These are phyloP conservation scores for Phytophthora pistaciae DNA, from an alignment of 352 stramenopile genomes.

Conservation along the genomic window DNA sequence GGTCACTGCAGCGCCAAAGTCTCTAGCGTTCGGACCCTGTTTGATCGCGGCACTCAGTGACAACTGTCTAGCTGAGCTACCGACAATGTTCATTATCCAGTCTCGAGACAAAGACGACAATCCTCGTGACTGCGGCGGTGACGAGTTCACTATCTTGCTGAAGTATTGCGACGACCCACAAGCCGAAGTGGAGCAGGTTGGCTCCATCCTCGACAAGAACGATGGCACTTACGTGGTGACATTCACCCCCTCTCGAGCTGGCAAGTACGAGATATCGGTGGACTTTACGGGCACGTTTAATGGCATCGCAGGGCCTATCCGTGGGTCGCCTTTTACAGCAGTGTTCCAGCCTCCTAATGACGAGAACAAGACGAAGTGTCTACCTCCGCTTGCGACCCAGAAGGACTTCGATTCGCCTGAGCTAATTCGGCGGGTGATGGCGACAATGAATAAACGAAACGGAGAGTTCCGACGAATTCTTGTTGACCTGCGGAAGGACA, in stretches of 20 bases:
- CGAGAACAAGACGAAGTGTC: slow-evolving; percentile 80
- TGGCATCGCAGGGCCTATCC: slow-evolving; percentile 93
- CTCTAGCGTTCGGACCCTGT: slow-evolving; percentile 95
- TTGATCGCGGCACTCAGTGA: slow-evolving; percentile 71
- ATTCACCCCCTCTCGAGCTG: slow-evolving; percentile 82
- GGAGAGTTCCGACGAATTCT: slow-evolving; percentile 84
- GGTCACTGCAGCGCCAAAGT: slow-evolving; percentile 92
- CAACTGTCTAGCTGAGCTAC: slow-evolving; percentile 70
- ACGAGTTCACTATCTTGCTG: slow-evolving; percentile 92
- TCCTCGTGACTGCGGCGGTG: slow-evolving; percentile 93
- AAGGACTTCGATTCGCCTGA: slow-evolving; percentile 84
- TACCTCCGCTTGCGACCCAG: slow-evolving; percentile 69
- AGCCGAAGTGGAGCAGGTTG: slow-evolving; percentile 53
- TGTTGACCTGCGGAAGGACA: slow-evolving; percentile 85
- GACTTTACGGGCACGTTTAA: slow-evolving; percentile 95
- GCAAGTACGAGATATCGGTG: slow-evolving; percentile 90
- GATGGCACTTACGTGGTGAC: slow-evolving; percentile 96
- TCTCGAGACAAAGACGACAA: slow-evolving; percentile 90
- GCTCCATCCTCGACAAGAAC: slow-evolving; percentile 85
- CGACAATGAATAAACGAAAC: slow-evolving; percentile 87
- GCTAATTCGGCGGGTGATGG: slow-evolving; percentile 76
- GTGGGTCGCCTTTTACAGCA: slow-evolving; percentile 92
- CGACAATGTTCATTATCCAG: slow-evolving; percentile 94
- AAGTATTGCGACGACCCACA: slow-evolving; percentile 52
- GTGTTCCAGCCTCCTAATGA: slow-evolving; percentile 52